A percentile compares a stretch with the other conserved stretches of the same genome.
These are phyloP conservation scores for Brassica juncea DNA, from an alignment of 345 rosid species.

Conservation along the genomic window DNA sequence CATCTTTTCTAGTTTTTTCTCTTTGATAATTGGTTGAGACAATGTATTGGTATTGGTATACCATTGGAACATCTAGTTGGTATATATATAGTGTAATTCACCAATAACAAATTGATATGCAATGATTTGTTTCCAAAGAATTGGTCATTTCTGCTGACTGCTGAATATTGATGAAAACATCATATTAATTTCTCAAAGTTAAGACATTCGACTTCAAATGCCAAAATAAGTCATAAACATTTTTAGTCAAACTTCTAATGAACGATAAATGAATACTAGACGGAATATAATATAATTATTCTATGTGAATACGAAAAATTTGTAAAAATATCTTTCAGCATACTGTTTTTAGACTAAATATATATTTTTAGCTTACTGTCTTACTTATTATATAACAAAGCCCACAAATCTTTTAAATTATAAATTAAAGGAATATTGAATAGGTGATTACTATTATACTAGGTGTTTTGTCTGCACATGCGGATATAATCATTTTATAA, in stretches of 20 bases:
- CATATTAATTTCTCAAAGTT: neutral
- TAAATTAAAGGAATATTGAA: neutral
- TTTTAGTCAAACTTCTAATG: neutral
- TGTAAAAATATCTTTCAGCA: neutral
- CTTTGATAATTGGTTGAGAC: neutral
- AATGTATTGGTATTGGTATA: neutral
- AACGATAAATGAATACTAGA: neutral
- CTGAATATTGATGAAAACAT: neutral
- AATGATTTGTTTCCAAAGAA: neutral
- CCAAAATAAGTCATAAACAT: neutral
- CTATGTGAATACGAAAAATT: neutral
- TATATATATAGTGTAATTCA: constrained; percentile 3
- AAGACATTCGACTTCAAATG: neutral
- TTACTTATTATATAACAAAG: neutral
- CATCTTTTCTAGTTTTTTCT: neutral
- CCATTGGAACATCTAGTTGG: neutral
- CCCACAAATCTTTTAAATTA: neutral
- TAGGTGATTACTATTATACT: neutral
- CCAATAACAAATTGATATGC: neutral
- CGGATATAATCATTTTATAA: too few relatives aligned
- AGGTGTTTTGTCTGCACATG: too few relatives aligned
- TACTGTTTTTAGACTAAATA: neutral
- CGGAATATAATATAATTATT: neutral
- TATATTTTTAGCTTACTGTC: neutral
- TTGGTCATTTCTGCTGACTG: neutral